Percentiles rank a stretch among this genome's conserved stretches.
These are phyloP conservation scores for Nematodospora anomalae DNA, from an alignment of 1,139 yeast genomes.

Conservation along the genomic window DNA sequence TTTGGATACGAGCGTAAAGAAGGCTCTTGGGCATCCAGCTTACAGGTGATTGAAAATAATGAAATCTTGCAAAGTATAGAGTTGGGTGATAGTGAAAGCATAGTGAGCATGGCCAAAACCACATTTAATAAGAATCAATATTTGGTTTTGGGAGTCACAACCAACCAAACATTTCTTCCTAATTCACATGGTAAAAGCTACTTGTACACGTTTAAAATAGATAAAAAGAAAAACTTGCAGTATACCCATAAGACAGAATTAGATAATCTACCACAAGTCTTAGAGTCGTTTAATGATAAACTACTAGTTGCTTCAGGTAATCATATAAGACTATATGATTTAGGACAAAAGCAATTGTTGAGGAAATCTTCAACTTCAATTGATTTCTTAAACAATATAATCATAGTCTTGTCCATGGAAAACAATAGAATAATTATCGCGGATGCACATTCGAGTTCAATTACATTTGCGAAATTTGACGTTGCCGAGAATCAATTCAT, in stretches of 20 bases:
- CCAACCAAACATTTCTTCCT: conserved; percentile 38
- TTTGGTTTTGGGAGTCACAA: conserved; percentile 51
- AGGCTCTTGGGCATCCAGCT: conserved; percentile 49
- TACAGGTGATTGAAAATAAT: conserved; percentile 46
- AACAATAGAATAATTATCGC: conserved; percentile 62
- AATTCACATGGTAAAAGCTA: conserved; percentile 29
- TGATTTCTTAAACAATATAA: conserved; percentile 44
- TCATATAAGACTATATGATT: conserved; percentile 59
- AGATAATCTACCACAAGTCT: conserved; percentile 48
- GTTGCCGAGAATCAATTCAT: conserved; percentile 51
- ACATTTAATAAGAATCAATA: conserved; percentile 27
- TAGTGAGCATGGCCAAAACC: conserved; percentile 25
- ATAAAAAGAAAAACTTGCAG: conserved; percentile 31
- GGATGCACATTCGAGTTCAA: conserved; percentile 57
- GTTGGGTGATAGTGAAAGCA: conserved; percentile 43
- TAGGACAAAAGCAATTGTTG: conserved; percentile 79
- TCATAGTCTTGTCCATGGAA: conserved; percentile 54
- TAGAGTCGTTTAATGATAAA: conserved; percentile 59
- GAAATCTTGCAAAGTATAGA: conserved; percentile 43
- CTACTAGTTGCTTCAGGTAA: conserved; percentile 61
- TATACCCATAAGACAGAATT: conserved; percentile 65
- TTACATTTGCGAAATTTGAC: conserved; percentile 58
- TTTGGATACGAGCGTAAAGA: conserved; percentile 35
- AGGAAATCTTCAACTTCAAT: conserved; percentile 55
- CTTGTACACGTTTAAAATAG: conserved; percentile 46